Evolutionary conservation across 228 moss, liverwort and hornwort species (phyloP), one percentile per base, ranked within the genome.

Genomic region (Sphagnum fallax): DNA sequence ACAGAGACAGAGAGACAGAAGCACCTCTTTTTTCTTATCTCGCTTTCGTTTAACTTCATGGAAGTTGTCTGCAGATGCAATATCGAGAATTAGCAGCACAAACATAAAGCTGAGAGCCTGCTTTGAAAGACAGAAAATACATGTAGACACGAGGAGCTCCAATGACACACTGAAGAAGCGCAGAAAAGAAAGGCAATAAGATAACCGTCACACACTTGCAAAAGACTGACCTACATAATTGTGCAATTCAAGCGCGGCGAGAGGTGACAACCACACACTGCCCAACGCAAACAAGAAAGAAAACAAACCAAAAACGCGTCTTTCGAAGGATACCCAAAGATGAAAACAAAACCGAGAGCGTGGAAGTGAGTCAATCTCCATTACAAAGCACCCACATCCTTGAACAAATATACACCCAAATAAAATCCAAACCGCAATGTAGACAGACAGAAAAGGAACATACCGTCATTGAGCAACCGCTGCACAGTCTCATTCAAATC

Each of bases 401-500:
- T 32, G 32, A 32, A 32, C 2, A 32, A 2, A 32, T 32, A 32
- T 32, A 32, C 32, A 32, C 32, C 32, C 32, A 32, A 32, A 2
- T 2, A 1, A 32, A 32, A 32, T 32, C 32, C 32, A 32, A 32
- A 32, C 32, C 32, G 32, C 32, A 0, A 60, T 16, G 62, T 16
- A 62, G 62, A 62, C 14, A 62, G 62, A 8, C 62, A 62, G 16
- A 14, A 62, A 16, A 62, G 60, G 5, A 65, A 64, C 32, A 32
- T 32, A 84, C 86, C 89, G 70, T 86, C 81, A 66, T 82, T 83
- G 49, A 89, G 72, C 14, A 89, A 81, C 73, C 86, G 79, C 67
- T 89, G 86, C 65, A 72, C 89, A 14, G 89, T 84, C 70, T 89
- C 86, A 73, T 89, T 74, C 0, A 66, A 71, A 75, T 89, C 86